Evolutionary conservation across 169 alveolate species (phyloP), one percentile per base, ranked within the genome.

Genomic region (Besnoitia besnoiti): DNA sequence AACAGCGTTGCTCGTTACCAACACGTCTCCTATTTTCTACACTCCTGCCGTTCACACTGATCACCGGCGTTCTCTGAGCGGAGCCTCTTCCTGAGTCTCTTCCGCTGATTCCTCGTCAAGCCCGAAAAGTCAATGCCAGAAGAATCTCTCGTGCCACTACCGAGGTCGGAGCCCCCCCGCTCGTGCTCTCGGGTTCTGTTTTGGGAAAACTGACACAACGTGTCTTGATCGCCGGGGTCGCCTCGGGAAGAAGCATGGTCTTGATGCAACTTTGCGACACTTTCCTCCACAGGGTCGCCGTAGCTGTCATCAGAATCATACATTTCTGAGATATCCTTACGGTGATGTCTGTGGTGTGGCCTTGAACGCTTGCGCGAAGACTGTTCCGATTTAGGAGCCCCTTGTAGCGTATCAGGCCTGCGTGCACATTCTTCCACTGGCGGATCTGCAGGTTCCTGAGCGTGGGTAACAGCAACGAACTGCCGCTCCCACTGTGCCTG

Each of bases 401-500:
- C 16, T 44, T 37, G 46, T 39, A 3, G 84, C 42, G 1, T 73
- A 3, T 33, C 46, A 14, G 84, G 16, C 16, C 16, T 33, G 84
- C 33, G 40, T 4, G 49, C 84, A 37, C 4, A 33, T 73, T 33
- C 44, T 21, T 39, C 47, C 2, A 5, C 46, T 73, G 44, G 14
- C 84, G 84, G 33, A 10, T 0, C 33, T 16, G 10, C 19, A 73
- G 30, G 16, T 12, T 73, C 33, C 46, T 73, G 84, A 14, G 40
- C 46, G 21, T 77, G 30, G n/a, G 24, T 21, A 16, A 77, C 40
- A 35, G 87, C 87, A 14, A 44, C n/a, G 35, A 77, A 77, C 87
- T 77, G 87, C 5, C 59, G 50, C 59, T 77, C 87, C 87, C 87
- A 77, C 62, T 77, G 47, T 16, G 37, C 14, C 59, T 42, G 50